Evolutionary conservation across 129 eudicot species (phyloP).

Genomic region (Centaurea solstitialis): DNA sequence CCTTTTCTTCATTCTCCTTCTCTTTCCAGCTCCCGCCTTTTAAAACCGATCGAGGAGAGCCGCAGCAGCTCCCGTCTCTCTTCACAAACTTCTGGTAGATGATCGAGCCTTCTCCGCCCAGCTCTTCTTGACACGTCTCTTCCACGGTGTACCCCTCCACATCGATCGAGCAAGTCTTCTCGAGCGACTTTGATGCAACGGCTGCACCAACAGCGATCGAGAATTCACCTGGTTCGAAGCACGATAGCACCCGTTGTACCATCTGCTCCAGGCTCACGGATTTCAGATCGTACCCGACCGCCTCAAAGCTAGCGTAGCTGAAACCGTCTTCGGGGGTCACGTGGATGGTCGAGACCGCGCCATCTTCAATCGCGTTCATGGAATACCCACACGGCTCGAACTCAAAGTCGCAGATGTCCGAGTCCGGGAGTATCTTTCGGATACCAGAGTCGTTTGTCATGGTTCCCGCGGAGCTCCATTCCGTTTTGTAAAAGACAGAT

Average conservation of each 20-base stretch:
- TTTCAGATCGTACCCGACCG: conserved; percentile 72
- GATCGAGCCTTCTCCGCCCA: conserved; percentile 62
- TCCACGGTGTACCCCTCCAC: conserved; percentile 51
- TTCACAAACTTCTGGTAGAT: conserved; percentile 62
- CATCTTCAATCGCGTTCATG: conserved; percentile 77
- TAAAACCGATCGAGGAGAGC: conserved; percentile 63
- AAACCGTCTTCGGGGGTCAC: conserved; percentile 94
- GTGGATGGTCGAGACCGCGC: conserved; percentile 75
- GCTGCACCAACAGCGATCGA: conserved; percentile 73
- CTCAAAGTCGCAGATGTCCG: conserved; percentile 79
- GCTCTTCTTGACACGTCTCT: conserved; percentile 56
- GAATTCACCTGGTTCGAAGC: conserved; percentile 78
- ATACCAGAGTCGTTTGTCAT: conserved; percentile 78
- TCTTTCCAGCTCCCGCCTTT: conserved; percentile 57
- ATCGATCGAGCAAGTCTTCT: conserved; percentile 22
- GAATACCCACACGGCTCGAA: conserved; percentile 98
- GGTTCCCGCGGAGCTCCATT: conserved; percentile 44
- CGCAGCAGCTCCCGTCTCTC: conserved; percentile 44
- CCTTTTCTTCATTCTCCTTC: conserved; percentile 58
- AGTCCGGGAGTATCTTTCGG: conserved; percentile 62
- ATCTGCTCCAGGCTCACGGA: conserved; percentile 32
- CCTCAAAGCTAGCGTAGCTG: conserved; percentile 93
- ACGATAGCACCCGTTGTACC: conserved; percentile 63
- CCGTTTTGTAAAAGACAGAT: conserved; percentile 69
- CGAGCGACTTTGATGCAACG: conserved; percentile 36